These are phyloP conservation scores for Fraxinus sp. DNA, from an alignment of 305 asterid species.

Conservation along the genomic window DNA sequence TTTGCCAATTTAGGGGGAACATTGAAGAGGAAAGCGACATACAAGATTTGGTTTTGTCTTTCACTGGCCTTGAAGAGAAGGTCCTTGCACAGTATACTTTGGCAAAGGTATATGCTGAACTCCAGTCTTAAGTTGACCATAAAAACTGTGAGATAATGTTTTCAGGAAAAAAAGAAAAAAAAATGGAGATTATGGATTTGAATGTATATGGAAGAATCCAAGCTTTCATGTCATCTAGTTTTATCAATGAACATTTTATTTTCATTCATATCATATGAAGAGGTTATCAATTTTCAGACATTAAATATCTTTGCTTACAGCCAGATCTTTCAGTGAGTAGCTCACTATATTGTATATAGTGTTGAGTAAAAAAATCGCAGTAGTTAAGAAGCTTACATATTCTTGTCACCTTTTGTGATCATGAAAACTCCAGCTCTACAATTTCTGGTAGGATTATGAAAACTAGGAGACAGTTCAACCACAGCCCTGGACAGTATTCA, in stretches of 20 bases:
- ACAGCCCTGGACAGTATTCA: background rate
- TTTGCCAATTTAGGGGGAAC: conserved; percentile 53
- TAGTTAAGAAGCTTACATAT: background rate
- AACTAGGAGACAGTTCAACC: background rate
- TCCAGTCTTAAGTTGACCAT: conserved; percentile 22
- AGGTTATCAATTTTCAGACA: background rate
- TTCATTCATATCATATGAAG: background rate
- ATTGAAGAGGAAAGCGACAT: conserved; percentile 75
- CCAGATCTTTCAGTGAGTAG: background rate
- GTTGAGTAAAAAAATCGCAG: background rate
- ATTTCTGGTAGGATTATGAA: background rate
- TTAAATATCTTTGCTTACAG: background rate
- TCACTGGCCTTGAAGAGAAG: conserved; percentile 89
- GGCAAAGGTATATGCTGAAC: conserved; percentile 69
- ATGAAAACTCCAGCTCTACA: background rate
- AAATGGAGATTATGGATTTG: background rate
- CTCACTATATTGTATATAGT: background rate
- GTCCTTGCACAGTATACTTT: conserved; percentile 87
- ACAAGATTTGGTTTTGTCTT: conserved; percentile 73
- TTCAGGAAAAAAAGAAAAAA: background rate
- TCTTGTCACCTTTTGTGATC: background rate
- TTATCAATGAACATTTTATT: background rate
- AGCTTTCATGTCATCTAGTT: background rate
- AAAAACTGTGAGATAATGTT: background rate
- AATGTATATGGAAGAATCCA: background rate